Percentiles rank a stretch among this genome's conserved stretches.
Evolutionary conservation across 1,284 basidiomycete species (phyloP).

Genomic region (Fomitopsis palustris): DNA sequence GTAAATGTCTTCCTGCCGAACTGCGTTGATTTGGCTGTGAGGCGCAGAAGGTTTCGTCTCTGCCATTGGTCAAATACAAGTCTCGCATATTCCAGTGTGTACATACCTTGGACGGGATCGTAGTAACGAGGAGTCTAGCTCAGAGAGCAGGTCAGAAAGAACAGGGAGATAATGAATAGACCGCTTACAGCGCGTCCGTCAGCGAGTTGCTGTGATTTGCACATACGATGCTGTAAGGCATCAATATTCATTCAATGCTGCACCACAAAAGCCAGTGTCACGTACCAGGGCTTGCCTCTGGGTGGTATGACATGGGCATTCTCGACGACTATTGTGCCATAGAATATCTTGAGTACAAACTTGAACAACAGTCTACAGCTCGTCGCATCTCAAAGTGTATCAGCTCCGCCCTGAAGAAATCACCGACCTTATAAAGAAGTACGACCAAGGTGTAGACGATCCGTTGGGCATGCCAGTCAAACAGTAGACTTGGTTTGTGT

Average conservation of each 20-base stretch:
- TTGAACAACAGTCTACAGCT: conserved; percentile 58
- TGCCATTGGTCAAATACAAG: conserved; percentile 9
- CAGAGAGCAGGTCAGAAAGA: neutral
- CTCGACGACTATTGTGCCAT: conserved; percentile 85
- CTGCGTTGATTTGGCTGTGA: conserved; percentile 84
- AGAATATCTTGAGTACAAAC: conserved; percentile 84
- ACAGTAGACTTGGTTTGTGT: neutral
- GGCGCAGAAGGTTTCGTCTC: conserved; percentile 74
- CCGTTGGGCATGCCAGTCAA: conserved; percentile 36
- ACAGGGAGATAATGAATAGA: neutral
- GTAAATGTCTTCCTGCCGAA: conserved; percentile 81
- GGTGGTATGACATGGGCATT: conserved; percentile 66
- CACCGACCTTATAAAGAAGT: conserved; percentile 55
- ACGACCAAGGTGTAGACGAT: conserved; percentile 64
- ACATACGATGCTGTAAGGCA: conserved; percentile 51
- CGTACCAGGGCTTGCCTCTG: conserved; percentile 69
- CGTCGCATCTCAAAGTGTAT: neutral
- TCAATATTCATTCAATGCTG: neutral
- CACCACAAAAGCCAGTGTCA: neutral
- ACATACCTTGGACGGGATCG: conserved; percentile 63
- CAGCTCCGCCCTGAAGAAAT: too few species aligned
- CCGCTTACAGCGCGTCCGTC: conserved; percentile 76
- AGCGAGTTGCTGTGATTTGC: conserved; percentile 84
- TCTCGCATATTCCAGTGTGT: neutral
- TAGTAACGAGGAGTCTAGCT: conserved; percentile 60